Evolutionary conservation across 108 stramenopile genomes (phyloP), one percentile per base, ranked within the genome.

Genomic region (Stephanodiscus minutulus): DNA sequence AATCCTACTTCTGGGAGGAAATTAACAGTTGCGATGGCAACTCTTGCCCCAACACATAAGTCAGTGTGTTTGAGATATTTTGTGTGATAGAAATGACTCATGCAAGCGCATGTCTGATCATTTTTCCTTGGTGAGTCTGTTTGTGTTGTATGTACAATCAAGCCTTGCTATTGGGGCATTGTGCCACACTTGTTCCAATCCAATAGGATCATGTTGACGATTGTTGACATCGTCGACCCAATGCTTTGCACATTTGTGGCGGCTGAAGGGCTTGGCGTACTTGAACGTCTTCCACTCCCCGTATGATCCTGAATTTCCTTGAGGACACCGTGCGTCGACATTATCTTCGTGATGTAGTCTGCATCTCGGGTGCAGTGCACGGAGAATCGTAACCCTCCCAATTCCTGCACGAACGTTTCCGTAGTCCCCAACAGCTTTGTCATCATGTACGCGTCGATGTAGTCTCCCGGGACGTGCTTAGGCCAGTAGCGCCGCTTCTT

Each of bases 171-270:
- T 18, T n/a, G 47, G 47, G n/a, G n/a, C n/a, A n/a, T n/a, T n/a
- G n/a, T n/a, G n/a, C 61, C 70, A 71, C 39, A 50, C 33, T 11
- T 71, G 60, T 10, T 71, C 39, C 44, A 71, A 61, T 6, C 21
- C 70, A 62, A 62, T 71, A 13, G 61, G 70, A 36, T 21, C 61
- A 71, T 71, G 70, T 9, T 35, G 2, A 36, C 69, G 20, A 50
- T 70, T 70, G 28, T 70, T 70, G 18, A 49, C 46, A 33, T 11
- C 39, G 9, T 39, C 39, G 39, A 39, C 39, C 39, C 39, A 39
- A 39, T 8, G 39, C 11, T 62, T 37, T 22, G 59, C 70, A 46
- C 50, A 35, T 4, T 52, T 52, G 49, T 71, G 70, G 10, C 29
- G n/a, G 9, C 31, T 6, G 17, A 71, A 33, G 9, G 61, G 33